Base-by-base conservation (phyloP, 2,329 filamentous ascomycete genomes). In the Penicillium brasilianum region DNA sequence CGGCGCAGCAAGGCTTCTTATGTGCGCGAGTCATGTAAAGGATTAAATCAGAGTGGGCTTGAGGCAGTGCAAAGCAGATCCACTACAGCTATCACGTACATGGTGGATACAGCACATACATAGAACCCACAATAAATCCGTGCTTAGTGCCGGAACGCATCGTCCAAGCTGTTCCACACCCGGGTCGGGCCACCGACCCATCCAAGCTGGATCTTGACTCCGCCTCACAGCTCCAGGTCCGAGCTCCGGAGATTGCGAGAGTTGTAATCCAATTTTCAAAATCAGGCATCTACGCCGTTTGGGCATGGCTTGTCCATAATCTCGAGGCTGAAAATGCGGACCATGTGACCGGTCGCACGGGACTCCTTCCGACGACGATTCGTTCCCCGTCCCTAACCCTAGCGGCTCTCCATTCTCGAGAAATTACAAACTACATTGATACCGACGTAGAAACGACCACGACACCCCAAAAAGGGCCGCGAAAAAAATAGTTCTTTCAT, bases 11-110 rank as follows among this genome's bases (percentile, higher is more conserved):
- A 50, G 48, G 30, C 48, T 50, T 34, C n/a, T 34, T 22, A 10
- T 14, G 11, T 25, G 30, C 48, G 30, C 48, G 48, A 50, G 48
- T 50, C 48, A 34, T 50, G 48, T 50, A 50, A 34, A 32, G 10
- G 13, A 1, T 8, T 14, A 8, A 14, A 32, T 20, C 1, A 28
- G 25, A 6, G 25, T 28, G 3, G 25, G 25, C 6, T 3, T 28
- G 48, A 20, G 48, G 48, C 48, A 50, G 48, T 50, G 48, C 48
- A 50, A 34, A 14, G 32, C 13, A 9, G 25, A n/a, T 46, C 22
- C 43, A 25, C 20, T n/a, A 28, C 3, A 28, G 43, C 25, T 28
- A 46, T 43, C 25, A 48, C 44, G 3, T 30, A 48, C 44, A 28
- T 5, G 25, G 20, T 2, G 13, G 11, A 14, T 44, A 46, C 20